Base-by-base conservation (phyloP, 208 protist species). In the Leishmania amazonensis region DNA sequence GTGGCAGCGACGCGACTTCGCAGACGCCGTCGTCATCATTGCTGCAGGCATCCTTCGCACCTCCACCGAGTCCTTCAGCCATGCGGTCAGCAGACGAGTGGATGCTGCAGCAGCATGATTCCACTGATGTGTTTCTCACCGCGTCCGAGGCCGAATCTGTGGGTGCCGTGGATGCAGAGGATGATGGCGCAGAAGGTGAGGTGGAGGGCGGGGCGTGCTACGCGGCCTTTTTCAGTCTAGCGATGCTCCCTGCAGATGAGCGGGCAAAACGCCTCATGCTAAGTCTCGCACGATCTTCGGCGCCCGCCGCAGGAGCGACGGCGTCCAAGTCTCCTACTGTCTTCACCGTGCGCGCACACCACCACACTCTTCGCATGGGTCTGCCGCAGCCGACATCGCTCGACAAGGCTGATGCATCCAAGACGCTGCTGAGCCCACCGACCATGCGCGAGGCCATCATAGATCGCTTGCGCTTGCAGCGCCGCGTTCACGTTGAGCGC, bases 161-260 rank as follows among this genome's bases (percentile, higher is more conserved):
- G 15, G 60, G 60, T 35, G 76, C n/a, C 13, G 62, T 80, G 24
- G 62, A 60, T 40, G 65, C 72, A 53, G 83, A 81, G 54, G 74
- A 65, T 31, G 65, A 54, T 3, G 57, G 38, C 1, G 38, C 3
- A 6, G 71, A 58, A 45, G 35, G 40, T 9, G 31, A 40, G 7
- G 57, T 80, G 42, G 35, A 51, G 45, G 78, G 74, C 17, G 83
- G 83, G 6, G 64, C 51, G 57, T 82, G 83, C 31, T 86, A 70
- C 53, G 83, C 75, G 21, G 83, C 78, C 13, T 86, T 86, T 60
- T 86, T 86, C 53, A 67, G 49, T 31, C 83, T 86, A 13, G 77
- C 28, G n/a, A 82, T 82, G 78, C 35, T 86, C 13, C 47, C 83
- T 24, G 51, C 24, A 5, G 17, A 5, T 40, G 83, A 79, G 47